Conservation (phyloP, 2,329 filamentous ascomycete species). For the Claviceps lovelessii region DNA sequence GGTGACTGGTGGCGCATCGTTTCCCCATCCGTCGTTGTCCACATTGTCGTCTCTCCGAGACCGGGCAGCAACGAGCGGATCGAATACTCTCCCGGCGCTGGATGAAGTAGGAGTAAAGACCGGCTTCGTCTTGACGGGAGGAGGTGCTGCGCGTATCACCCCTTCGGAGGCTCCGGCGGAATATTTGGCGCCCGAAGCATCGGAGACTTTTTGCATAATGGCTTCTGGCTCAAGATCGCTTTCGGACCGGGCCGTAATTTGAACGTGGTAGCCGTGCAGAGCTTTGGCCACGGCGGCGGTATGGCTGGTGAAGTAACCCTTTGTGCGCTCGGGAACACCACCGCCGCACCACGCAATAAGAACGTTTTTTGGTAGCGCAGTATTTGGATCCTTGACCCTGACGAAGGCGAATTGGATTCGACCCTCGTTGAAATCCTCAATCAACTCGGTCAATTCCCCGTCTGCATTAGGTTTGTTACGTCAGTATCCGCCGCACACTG, state of each 20-base stretch:
- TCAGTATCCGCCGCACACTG: conserved; percentile 8
- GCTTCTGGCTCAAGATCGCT: conserved; percentile 72
- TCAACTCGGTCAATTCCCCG: conserved; percentile 75
- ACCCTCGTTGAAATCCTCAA: conserved; percentile 94
- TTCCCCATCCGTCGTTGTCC: conserved; percentile 86
- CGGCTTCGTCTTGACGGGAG: conserved; percentile 73
- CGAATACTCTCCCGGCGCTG: conserved; percentile 37
- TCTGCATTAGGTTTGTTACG: conserved; percentile 37
- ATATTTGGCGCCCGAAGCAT: conserved; percentile 92
- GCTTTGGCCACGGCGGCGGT: conserved; percentile 78
- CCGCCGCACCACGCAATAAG: conserved; percentile 95
- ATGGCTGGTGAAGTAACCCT: conserved; percentile 97
- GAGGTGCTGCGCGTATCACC: conserved; percentile 39
- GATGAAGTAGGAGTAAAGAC: conserved; percentile 67
- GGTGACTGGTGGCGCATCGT: conserved; percentile 81
- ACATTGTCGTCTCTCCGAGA: conserved; percentile 44
- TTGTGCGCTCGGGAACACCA: conserved; percentile 93
- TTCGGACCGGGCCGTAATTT: conserved; percentile 89
- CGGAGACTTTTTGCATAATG: conserved; percentile 85
- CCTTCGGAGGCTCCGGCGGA: conserved; percentile 50
- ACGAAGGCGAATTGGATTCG: conserved; percentile 94
- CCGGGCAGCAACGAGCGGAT: conserved; percentile 53
- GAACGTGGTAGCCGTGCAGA: conserved; percentile 92
- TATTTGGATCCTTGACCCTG: conserved; percentile 93
- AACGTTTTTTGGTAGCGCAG: conserved; percentile 73